These are phyloP conservation scores for Candida vaughaniae DNA, from an alignment of 805 yeast genomes.

Conservation along the genomic window DNA sequence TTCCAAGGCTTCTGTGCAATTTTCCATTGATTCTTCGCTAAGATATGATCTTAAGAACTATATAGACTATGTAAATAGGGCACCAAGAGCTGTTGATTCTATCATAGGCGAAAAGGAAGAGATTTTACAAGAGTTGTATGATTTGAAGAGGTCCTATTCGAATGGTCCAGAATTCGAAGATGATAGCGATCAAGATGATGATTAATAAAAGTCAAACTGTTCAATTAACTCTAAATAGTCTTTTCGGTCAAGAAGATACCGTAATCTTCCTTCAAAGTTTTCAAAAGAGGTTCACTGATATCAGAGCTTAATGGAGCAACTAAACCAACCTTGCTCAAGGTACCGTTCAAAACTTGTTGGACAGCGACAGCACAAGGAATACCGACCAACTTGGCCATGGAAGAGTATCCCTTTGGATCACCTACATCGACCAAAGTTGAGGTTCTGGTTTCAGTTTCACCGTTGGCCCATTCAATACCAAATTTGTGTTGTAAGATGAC, in stretches of 20 bases:
- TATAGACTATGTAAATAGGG: constrained; percentile 19
- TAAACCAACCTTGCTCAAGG: constrained; percentile 71
- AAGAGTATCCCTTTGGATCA: constrained; percentile 81
- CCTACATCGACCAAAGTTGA: constrained; percentile 95
- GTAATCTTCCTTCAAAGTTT: constrained; percentile 85
- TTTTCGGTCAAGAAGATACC: constrained; percentile 88
- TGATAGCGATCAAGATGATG: constrained; percentile 19
- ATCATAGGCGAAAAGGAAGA: constrained; percentile 27
- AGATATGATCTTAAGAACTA: constrained; percentile 29
- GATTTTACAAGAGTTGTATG: constrained; percentile 33
- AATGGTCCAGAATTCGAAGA: constrained; percentile 29
- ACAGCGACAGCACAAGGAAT: constrained; percentile 97
- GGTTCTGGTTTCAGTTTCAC: constrained; percentile 86
- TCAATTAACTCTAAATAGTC: constrained; percentile 34
- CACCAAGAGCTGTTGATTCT: constrained; percentile 11
- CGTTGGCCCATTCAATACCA: constrained; percentile 96
- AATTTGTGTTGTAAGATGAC: constrained; percentile 96
- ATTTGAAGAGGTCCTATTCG: constrained; percentile 31
- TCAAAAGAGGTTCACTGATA: constrained; percentile 86
- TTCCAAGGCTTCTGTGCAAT: constrained; percentile 18
- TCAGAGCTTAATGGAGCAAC: constrained; percentile 92
- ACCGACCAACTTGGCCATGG: constrained; percentile 98
- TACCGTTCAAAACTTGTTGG: constrained; percentile 80
- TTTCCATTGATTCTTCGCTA: constrained; percentile 23
- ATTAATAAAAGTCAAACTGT: neutral